Conservation (phyloP, 2,329 filamentous ascomycete species). For the Phyllosticta capitalensis region DNA sequence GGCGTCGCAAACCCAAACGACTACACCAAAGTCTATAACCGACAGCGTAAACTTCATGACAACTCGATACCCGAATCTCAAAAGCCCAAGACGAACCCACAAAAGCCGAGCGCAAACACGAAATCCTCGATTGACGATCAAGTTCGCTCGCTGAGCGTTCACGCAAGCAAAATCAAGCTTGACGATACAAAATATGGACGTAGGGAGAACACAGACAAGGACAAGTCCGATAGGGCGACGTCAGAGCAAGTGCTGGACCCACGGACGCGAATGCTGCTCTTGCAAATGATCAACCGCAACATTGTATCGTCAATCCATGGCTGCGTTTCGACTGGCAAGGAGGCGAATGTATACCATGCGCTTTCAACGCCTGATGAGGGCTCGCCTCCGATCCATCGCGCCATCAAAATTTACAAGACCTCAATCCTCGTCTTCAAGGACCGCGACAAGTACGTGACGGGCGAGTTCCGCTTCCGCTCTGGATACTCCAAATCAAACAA, state of each 20-base stretch:
- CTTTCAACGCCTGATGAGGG: slow-evolving; percentile 51
- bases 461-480: slow-evolving; percentile 82
- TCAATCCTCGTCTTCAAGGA: slow-evolving; percentile 97
- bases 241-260: slow-evolving; percentile 92
- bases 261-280: slow-evolving; percentile 84
- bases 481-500: slow-evolving; percentile 94
- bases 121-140: slow-evolving; percentile 76
- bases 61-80: slow-evolving; percentile 39
- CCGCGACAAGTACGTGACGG: slow-evolving; percentile 87
- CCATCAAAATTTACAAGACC: slow-evolving; percentile 99
- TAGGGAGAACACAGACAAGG: slow-evolving; percentile 49
- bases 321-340: slow-evolving; percentile 91
- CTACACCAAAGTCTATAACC: slow-evolving; percentile 80
- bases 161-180: slow-evolving; percentile 77
- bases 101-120: slow-evolving; percentile 72
- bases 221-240: slow-evolving; percentile 88
- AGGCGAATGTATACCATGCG: slow-evolving; percentile 96
- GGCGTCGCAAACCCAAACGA: slow-evolving; percentile 52
- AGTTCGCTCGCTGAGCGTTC: slow-evolving; percentile 70
- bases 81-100: slow-evolving; percentile 63
- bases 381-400: slow-evolving; percentile 55
- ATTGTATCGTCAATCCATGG: slow-evolving; percentile 88
- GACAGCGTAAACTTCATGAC: slow-evolving; percentile 61
- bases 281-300: slow-evolving; percentile 91
- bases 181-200: slow-evolving; percentile 31